phyloP scores from a whole-genome alignment of 2,329 filamentous ascomycete genomes.

The Colletotrichum eleusines region DNA sequence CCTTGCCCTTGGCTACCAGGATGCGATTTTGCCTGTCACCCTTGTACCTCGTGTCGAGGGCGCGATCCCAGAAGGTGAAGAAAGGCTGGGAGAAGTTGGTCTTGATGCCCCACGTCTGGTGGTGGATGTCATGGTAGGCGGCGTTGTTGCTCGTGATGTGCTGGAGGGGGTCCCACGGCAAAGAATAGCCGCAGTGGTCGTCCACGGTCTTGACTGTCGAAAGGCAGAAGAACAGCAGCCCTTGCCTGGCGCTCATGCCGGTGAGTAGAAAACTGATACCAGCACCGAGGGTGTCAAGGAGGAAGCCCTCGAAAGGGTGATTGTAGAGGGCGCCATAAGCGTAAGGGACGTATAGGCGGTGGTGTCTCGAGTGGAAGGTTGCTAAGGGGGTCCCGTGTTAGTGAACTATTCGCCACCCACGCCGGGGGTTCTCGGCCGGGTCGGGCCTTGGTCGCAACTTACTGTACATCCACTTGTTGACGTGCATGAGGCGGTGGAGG shows the following conservation, averaged over 20 bases:
- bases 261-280: constrained; percentile 85
- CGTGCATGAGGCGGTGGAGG: constrained; percentile 94
- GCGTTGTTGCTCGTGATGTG: constrained; percentile 95
- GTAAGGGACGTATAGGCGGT: constrained; percentile 97
- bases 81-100: constrained; percentile 91
- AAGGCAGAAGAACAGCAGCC: constrained; percentile 88
- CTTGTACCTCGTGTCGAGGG: constrained; percentile 86
- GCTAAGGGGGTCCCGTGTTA: constrained; percentile 59
- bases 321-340: constrained; percentile 98
- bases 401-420: not conserved
- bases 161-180: constrained; percentile 95
- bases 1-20: constrained; percentile 17
- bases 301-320: constrained; percentile 92
- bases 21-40: constrained; percentile 62
- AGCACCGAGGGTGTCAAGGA: constrained; percentile 91
- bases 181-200: constrained; percentile 96
- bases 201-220: constrained; percentile 97
- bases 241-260: constrained; percentile 86
- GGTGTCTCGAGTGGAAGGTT: constrained; percentile 93
- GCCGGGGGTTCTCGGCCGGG: not conserved
- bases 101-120: constrained; percentile 99
- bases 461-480: constrained; percentile 98
- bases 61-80: constrained; percentile 94
- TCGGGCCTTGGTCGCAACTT: constrained; percentile 67
- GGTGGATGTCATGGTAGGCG: constrained; percentile 96